Percentiles rank a stretch among this genome's conserved stretches.
These are phyloP conservation scores for Dactylellina leptospora DNA, from an alignment of 2,329 filamentous ascomycete genomes.

Conservation along the genomic window DNA sequence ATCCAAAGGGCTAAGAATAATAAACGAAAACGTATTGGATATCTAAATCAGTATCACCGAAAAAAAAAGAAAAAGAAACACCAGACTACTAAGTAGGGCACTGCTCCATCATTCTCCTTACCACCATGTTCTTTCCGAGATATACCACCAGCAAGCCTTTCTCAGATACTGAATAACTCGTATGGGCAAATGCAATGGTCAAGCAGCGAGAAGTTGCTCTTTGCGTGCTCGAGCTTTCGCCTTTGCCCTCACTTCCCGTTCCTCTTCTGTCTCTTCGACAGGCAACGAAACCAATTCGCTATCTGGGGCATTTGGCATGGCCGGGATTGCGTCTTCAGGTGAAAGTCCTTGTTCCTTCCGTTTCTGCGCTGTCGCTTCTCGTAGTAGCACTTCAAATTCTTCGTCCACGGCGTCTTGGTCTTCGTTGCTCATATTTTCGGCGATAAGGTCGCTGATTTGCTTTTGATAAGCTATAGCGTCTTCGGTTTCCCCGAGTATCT, in stretches of 20 bases:
- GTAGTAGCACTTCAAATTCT: constrained; percentile 83
- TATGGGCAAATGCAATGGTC: background rate
- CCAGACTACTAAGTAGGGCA: no score
- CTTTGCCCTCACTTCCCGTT: constrained; percentile 29
- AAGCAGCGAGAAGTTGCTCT: constrained; percentile 43
- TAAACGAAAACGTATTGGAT: background rate
- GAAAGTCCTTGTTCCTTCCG: constrained; percentile 21
- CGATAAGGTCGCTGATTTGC: constrained; percentile 90
- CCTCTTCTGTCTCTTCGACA: constrained; percentile 13
- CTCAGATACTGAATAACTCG: background rate
- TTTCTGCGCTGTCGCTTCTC: constrained; percentile 65
- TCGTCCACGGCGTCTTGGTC: constrained; percentile 99
- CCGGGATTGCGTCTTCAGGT: constrained; percentile 12
- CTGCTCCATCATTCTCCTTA: no score
- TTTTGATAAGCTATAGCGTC: constrained; percentile 92
- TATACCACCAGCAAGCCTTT: no score
- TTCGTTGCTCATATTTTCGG: constrained; percentile 85
- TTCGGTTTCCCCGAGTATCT: constrained; percentile 89
- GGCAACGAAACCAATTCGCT: constrained; percentile 16
- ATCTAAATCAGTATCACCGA: background rate
- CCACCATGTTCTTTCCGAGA: no score
- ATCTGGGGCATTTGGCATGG: constrained; percentile 40
- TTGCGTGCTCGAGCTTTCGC: constrained; percentile 28
- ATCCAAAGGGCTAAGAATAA: background rate
- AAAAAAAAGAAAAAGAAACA: no score